Conservation (phyloP, 78 protist genomes). For the Thecamonas trahens region DNA sequence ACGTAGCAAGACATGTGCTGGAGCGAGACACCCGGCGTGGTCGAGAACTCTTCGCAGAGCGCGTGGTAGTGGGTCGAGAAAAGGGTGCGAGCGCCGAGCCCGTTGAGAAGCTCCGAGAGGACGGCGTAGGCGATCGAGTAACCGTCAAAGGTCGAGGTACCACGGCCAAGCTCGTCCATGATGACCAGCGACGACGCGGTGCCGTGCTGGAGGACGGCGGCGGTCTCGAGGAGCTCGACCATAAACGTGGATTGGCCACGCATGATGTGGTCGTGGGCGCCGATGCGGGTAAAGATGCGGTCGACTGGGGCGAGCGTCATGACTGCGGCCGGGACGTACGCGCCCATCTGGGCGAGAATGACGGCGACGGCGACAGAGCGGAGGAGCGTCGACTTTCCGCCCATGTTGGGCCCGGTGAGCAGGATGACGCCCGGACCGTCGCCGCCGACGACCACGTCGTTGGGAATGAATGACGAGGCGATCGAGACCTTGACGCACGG, state of each 20-base stretch:
- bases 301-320: conserved; percentile 81
- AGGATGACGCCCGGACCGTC: conserved; percentile 29
- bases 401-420: conserved; percentile 97
- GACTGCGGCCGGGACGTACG: conserved; percentile 81
- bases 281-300: conserved; percentile 91
- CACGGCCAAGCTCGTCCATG: conserved; percentile 95
- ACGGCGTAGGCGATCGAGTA: conserved; percentile 39
- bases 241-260: conserved; percentile 92
- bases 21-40: conserved; percentile 9
- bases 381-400: conserved; percentile 92
- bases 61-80: conserved; percentile 96
- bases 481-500: neutral
- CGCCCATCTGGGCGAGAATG: conserved; percentile 94
- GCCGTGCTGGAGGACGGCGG: conserved; percentile 66
- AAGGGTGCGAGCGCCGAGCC: conserved; percentile 61
- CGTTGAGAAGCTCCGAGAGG: neutral
- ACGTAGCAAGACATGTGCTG: conserved; percentile 70
- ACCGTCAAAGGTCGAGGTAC: conserved; percentile 91
- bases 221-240: conserved; percentile 89
- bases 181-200: conserved; percentile 85
- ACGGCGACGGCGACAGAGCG: conserved; percentile 52
- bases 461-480: neutral
- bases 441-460: neutral
- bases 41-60: conserved; percentile 66
- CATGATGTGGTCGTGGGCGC: conserved; percentile 78